Conservation (phyloP, 768 basidiomycete species). For the Collybiopsis confluens region DNA sequence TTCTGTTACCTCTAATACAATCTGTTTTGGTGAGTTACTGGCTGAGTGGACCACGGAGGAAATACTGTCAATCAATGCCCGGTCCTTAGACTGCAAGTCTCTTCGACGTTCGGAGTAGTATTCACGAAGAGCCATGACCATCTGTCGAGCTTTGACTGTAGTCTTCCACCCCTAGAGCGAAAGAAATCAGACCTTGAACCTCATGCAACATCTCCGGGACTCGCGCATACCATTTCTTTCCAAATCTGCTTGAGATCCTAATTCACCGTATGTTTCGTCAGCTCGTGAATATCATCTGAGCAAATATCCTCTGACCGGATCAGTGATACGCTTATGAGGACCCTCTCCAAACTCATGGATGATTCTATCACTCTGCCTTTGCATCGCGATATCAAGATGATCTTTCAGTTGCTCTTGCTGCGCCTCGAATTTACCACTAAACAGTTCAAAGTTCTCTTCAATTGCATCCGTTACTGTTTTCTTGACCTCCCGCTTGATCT, state of each 20-base stretch:
- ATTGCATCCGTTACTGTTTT: too few relatives aligned
- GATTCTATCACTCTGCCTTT: too few relatives aligned
- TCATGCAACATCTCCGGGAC: background rate
- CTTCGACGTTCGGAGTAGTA: slow-evolving; percentile 10
- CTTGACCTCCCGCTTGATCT: too few relatives aligned
- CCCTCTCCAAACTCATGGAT: too few relatives aligned
- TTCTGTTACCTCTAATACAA: background rate
- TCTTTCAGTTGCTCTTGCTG: too few relatives aligned
- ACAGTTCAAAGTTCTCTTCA: too few relatives aligned
- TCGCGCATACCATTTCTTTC: background rate
- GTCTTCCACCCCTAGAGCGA: slow-evolving; percentile 16
- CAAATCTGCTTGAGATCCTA: slow-evolving; percentile 12
- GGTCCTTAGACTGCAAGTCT: background rate
- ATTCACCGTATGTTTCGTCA: too few relatives aligned
- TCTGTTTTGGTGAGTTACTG: background rate
- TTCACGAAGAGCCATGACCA: slow-evolving; percentile 17
- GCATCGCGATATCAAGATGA: too few relatives aligned
- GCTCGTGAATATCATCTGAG: too few relatives aligned
- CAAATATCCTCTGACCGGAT: too few relatives aligned
- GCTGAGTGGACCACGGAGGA: background rate
- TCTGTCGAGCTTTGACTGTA: slow-evolving; percentile 18
- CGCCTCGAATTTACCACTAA: too few relatives aligned
- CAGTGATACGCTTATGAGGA: too few relatives aligned
- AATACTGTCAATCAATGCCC: background rate
- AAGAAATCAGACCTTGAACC: background rate